Evolutionary conservation across 805 yeast species (phyloP), one percentile per base, ranked within the genome.

Genomic region (Cyberlindnera americana): DNA sequence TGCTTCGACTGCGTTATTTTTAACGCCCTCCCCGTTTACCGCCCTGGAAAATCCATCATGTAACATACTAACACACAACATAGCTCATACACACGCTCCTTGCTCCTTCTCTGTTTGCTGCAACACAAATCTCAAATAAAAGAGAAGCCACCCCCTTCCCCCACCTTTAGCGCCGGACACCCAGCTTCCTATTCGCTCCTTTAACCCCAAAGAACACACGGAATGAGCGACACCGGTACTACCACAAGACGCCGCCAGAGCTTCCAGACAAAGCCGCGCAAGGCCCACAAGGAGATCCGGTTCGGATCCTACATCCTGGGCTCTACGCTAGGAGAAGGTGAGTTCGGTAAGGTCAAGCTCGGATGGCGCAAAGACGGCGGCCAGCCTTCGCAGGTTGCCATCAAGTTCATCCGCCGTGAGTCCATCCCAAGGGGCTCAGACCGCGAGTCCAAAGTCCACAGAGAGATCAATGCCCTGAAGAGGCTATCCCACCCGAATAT

Each of bases 291-390:
- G 47, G 89, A 83, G 57, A 81, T 83, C 16, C 74, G 95, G 28
- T 90, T 93, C 59, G 99, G 99, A 19, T 80, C 86, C 12, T 93
- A 90, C 56, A 77, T 86, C 17, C 72, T 93, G 7, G 99, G 98
- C 3, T 81, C 95, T 12, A 91, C 99, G 1, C 67, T 93, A 12
- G 99, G 99, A 24, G 96, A 93, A 65, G 99, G 99, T 35, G 99
- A 93, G 59, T 93, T 93, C 62, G 99, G 99, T 43, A 91, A 93
- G 62, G 99, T 93, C 43, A 93, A 91, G 60, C 70, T 93, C 17
- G 98, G 97, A 12, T 91, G 97, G 97, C 73, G 95, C 44, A 86
- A 85, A 59, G 90, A 81, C 53, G 89, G 88, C 15, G 66, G 77
- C 56, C 77, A 78, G 43, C 60, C 61, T 3, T 51, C 83, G 27